Percentiles rank a stretch among this genome's conserved stretches.
These are phyloP conservation scores for Cutaneotrichosporon sp. DNA, from an alignment of 1,284 basidiomycete species.

Conservation along the genomic window DNA sequence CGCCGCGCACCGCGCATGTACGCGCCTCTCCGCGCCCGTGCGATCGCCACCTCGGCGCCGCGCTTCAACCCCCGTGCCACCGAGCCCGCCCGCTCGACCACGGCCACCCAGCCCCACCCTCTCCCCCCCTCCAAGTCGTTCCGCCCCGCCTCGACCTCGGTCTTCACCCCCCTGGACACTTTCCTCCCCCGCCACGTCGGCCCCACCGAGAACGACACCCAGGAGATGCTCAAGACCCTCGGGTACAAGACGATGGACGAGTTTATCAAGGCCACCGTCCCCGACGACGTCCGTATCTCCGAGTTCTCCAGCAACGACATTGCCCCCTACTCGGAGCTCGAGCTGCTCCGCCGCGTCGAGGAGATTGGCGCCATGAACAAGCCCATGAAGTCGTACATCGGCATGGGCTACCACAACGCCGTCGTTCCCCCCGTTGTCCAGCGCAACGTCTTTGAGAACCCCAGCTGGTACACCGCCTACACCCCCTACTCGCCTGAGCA, in stretches of 20 bases:
- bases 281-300: slow-evolving; percentile 72
- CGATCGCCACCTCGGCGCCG: slow-evolving; percentile 25
- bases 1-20: slow-evolving; percentile 21
- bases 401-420: slow-evolving; percentile 96
- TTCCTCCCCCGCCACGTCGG: slow-evolving; percentile 88
- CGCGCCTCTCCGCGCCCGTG: slow-evolving; percentile 21
- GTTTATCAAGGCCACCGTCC: slow-evolving; percentile 79
- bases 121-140: slow-evolving; percentile 39
- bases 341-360: slow-evolving; percentile 75
- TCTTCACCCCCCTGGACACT: slow-evolving; percentile 79
- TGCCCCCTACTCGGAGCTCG: slow-evolving; percentile 77
- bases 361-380: slow-evolving; percentile 77
- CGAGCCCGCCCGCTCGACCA: slow-evolving; percentile 35
- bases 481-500: slow-evolving; percentile 66
- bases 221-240: slow-evolving; percentile 74
- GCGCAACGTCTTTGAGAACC: slow-evolving; percentile 95
- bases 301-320: slow-evolving; percentile 60
- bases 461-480: slow-evolving; percentile 97
- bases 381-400: slow-evolving; percentile 88
- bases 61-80: slow-evolving; percentile 28
- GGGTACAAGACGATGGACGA: slow-evolving; percentile 84
- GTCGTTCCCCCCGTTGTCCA: slow-evolving; percentile 91
- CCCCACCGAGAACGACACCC: slow-evolving; percentile 72
- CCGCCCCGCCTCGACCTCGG: slow-evolving; percentile 41
- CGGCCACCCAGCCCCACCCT: slow-evolving; percentile 50